Percentiles rank a stretch among this genome's conserved stretches.
Evolutionary conservation across 2,329 filamentous ascomycete species (phyloP).

Genomic region (Ophiocordyceps unilateralis): DNA sequence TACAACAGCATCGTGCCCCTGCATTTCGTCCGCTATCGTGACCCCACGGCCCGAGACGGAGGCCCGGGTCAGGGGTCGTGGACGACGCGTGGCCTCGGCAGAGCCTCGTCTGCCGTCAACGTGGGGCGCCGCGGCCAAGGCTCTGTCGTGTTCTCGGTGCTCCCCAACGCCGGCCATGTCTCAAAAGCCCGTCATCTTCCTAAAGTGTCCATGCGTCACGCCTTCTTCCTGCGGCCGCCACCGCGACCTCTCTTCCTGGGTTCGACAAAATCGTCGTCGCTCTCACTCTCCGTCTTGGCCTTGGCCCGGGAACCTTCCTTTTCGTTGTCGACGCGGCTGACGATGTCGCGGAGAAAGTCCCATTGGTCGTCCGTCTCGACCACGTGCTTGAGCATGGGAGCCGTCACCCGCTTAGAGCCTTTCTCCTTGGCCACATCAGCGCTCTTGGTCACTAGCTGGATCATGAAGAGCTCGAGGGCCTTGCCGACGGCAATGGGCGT

Average conservation of each 20-base stretch:
- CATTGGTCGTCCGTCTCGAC: conserved; percentile 80
- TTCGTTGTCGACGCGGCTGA: conserved; percentile 57
- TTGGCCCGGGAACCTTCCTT: conserved; percentile 25
- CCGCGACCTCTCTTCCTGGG: conserved; percentile 29
- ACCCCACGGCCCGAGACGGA: background rate
- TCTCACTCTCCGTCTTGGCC: conserved; percentile 34
- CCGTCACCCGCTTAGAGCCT: conserved; percentile 77
- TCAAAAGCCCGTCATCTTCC: conserved; percentile 8
- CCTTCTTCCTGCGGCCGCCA: conserved; percentile 32
- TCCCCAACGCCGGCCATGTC: conserved; percentile 9
- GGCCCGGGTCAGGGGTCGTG: background rate
- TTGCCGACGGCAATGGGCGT: conserved; percentile 92
- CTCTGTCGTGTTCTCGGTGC: background rate
- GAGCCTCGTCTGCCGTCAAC: background rate
- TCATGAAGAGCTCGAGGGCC: conserved; percentile 95
- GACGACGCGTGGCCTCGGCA: background rate
- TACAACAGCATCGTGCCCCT: background rate
- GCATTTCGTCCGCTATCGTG: background rate
- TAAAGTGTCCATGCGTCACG: conserved; percentile 10
- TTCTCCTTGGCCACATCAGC: conserved; percentile 68
- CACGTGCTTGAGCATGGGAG: conserved; percentile 80
- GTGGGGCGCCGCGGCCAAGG: background rate
- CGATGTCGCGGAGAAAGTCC: conserved; percentile 86
- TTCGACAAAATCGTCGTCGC: conserved; percentile 29
- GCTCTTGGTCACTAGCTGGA: conserved; percentile 76